A percentile compares a stretch with the other conserved stretches of the same genome.
Evolutionary conservation across 1,284 basidiomycete species (phyloP).

Genomic region (Moniliella sp.): DNA sequence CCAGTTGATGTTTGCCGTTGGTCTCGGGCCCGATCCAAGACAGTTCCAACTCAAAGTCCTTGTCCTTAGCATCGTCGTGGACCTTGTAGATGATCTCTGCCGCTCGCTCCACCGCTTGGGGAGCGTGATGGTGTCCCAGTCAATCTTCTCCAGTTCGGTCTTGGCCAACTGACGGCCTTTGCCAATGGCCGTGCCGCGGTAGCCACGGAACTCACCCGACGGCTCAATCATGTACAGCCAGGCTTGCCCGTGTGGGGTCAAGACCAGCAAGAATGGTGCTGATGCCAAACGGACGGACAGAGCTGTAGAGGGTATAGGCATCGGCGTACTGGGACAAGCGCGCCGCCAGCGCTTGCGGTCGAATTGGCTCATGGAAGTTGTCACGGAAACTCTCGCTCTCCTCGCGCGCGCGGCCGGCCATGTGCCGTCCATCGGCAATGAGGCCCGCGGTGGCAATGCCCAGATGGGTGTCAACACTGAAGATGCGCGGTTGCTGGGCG

Average conservation of each 20-base stretch:
- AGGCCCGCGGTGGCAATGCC: conserved; percentile 79
- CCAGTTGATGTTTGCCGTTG: conserved; percentile 53
- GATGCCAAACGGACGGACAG: conserved; percentile 86
- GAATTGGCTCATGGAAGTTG: conserved; percentile 52
- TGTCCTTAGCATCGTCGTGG: conserved; percentile 90
- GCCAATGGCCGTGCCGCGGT: conserved; percentile 51
- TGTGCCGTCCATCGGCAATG: conserved; percentile 73
- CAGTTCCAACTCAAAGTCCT: conserved; percentile 91
- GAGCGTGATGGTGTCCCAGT: conserved; percentile 51
- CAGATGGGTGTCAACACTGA: conserved; percentile 75
- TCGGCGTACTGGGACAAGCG: conserved; percentile 73
- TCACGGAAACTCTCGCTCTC: conserved; percentile 62
- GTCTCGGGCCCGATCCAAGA: conserved; percentile 84
- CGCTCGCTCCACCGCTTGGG: too few relatives aligned
- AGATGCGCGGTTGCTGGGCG: conserved; percentile 76
- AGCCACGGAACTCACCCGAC: conserved; percentile 65
- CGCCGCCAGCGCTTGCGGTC: conserved; percentile 57
- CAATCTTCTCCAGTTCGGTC: conserved; percentile 91
- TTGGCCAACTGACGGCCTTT: conserved; percentile 92
- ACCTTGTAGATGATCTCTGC: conserved; percentile 89
- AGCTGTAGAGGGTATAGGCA: conserved; percentile 90
- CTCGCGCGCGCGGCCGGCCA: conserved; percentile 62
- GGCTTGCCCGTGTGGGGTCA: conserved; percentile 51
- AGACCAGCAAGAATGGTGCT: conserved; percentile 72
- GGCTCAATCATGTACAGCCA: conserved; percentile 79